A percentile compares a stretch with the other conserved stretches of the same genome.
These are phyloP conservation scores for Teratosphaeria viscida DNA, from an alignment of 2,329 filamentous ascomycete genomes.

Conservation along the genomic window DNA sequence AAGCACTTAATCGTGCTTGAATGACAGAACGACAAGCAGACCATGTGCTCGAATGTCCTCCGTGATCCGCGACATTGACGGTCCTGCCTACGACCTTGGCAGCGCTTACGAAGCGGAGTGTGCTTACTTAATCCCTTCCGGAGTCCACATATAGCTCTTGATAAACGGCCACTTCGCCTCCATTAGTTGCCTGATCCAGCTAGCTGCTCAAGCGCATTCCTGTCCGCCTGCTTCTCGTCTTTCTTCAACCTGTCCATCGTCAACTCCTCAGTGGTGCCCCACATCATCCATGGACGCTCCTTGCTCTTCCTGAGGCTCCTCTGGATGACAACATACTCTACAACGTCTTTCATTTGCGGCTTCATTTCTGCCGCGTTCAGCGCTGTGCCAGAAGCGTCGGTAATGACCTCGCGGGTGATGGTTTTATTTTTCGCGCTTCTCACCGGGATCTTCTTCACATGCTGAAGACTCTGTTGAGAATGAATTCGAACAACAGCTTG, in stretches of 20 bases:
- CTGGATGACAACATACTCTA: slow-evolving; percentile 44
- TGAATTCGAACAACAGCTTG: slow-evolving; percentile 24
- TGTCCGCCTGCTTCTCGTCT: slow-evolving; percentile 5
- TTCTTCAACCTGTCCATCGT: slow-evolving; percentile 28
- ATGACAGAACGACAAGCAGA: no score
- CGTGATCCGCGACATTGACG: not conserved
- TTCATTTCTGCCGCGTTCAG: slow-evolving; percentile 26
- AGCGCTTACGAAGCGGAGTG: not conserved
- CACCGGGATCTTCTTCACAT: slow-evolving; percentile 10
- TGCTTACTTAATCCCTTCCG: not conserved
- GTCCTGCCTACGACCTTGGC: not conserved
- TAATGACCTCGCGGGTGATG: slow-evolving; percentile 20
- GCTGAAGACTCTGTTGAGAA: slow-evolving; percentile 18
- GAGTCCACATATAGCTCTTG: no score
- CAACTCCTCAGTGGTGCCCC: slow-evolving; percentile 38
- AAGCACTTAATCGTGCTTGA: no score
- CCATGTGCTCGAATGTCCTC: no score
- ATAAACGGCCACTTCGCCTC: no score
- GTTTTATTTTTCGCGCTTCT: slow-evolving; percentile 6
- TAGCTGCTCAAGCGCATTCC: not conserved
- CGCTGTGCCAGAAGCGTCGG: slow-evolving; percentile 15
- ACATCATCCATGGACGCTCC: slow-evolving; percentile 38
- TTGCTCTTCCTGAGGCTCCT: slow-evolving; percentile 32
- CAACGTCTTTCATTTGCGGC: slow-evolving; percentile 28
- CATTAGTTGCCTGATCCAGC: not conserved